Conservation (phyloP, 345 rosid species). For the Atalantia buxifolia region DNA sequence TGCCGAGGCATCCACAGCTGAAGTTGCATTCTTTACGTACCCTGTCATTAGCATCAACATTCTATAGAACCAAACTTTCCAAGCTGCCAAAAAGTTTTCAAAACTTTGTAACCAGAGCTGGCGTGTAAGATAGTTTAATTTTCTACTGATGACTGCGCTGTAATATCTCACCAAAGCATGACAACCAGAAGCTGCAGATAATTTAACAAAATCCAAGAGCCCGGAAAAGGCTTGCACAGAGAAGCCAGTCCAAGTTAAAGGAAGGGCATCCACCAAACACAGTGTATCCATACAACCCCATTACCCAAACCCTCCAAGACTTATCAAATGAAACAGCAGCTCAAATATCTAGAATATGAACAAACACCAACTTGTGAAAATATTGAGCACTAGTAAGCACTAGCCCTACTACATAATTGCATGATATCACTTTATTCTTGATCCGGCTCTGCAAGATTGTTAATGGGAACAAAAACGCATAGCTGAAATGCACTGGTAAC, state of each 20-base stretch:
- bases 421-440: conserved; percentile 45
- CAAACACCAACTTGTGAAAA: conserved; percentile 45
- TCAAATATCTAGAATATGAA: conserved; percentile 39
- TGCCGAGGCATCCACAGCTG: no score
- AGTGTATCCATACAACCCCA: conserved; percentile 28
- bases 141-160: no score
- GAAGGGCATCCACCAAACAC: conserved; percentile 45
- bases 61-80: no score
- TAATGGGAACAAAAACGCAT: conserved; percentile 49
- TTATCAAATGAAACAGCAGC: conserved; percentile 44
- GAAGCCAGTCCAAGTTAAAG: conserved; percentile 55
- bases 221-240: conserved; percentile 53
- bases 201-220: conserved; percentile 53
- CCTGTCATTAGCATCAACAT: no score
- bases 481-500: conserved; percentile 63
- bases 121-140: no score
- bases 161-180: conserved; percentile 55
- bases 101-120: no score
- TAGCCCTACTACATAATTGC: conserved; percentile 30
- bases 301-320: conserved; percentile 60
- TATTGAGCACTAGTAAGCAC: conserved; percentile 42
- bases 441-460: conserved; percentile 52
- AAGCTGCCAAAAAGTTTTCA: no score
- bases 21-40: no score
- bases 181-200: conserved; percentile 65